Evolutionary conservation across 345 rosid species (phyloP).

Genomic region (Syzygium aromaticum): DNA sequence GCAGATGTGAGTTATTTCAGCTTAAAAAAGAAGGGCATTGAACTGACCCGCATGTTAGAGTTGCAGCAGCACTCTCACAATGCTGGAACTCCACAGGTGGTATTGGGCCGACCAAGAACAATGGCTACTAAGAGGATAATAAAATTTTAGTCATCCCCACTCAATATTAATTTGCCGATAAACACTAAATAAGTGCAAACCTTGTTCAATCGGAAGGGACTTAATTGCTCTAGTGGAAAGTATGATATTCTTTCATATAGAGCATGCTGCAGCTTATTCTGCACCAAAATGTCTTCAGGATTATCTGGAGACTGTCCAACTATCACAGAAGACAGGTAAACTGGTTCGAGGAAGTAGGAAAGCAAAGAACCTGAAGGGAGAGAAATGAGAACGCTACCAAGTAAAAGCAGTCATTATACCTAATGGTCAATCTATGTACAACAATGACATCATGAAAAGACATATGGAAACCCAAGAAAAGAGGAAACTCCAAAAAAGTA

Average conservation of each 20-base stretch:
- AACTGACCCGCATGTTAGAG: slow-evolving; percentile 87
- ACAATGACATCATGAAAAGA: background rate
- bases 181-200: slow-evolving; percentile 11
- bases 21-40: background rate
- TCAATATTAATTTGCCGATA: background rate
- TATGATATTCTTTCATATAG: slow-evolving; percentile 42
- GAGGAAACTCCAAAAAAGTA: background rate
- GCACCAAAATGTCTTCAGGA: slow-evolving; percentile 27
- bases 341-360: slow-evolving; percentile 55
- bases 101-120: slow-evolving; percentile 50
- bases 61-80: slow-evolving; percentile 64
- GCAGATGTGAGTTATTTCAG: background rate
- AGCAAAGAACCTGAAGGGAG: slow-evolving; percentile 67
- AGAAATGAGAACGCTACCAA: slow-evolving; percentile 6
- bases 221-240: slow-evolving; percentile 24
- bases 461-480: background rate
- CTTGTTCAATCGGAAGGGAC: slow-evolving; percentile 53
- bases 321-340: slow-evolving; percentile 66
- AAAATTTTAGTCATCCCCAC: background rate
- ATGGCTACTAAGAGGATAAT: slow-evolving; percentile 47
- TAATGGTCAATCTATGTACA: background rate
- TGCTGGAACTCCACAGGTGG: slow-evolving; percentile 84
- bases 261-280: slow-evolving; percentile 43
- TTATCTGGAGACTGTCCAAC: slow-evolving; percentile 47
- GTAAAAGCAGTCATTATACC: background rate